phyloP scores from a whole-genome alignment of 176 grass and related monocot genomes.

The Musa acuminata region DNA sequence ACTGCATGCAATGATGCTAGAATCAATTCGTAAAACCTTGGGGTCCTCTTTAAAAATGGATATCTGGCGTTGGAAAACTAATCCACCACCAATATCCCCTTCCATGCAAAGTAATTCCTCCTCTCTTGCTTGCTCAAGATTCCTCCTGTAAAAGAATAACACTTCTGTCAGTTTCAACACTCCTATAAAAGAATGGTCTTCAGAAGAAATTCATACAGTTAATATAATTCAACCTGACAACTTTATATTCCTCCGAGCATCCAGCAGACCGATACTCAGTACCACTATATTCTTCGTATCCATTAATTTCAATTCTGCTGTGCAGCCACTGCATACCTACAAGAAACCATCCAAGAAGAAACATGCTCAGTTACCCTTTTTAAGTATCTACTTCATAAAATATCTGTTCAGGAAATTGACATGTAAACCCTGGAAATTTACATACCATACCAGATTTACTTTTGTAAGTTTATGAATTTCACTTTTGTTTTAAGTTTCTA shows the following conservation, averaged over 20 bases:
- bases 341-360: constrained; percentile 12
- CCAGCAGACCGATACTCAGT: constrained; percentile 93
- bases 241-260: constrained; percentile 78
- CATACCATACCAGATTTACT: not conserved
- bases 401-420: no score
- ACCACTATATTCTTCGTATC: constrained; percentile 90
- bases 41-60: constrained; percentile 57
- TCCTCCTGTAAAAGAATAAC: constrained; percentile 32
- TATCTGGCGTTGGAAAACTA: constrained; percentile 67
- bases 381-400: not conserved
- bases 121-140: constrained; percentile 68
- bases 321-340: constrained; percentile 90
- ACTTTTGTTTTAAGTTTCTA: no score
- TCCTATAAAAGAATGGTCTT: not conserved
- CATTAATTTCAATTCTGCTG: constrained; percentile 75
- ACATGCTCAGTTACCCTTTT: not conserved
- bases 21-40: constrained; percentile 57
- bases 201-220: not conserved
- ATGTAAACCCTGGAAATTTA: no score
- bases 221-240: constrained; percentile 37
- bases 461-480: not conserved
- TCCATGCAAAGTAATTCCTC: constrained; percentile 82
- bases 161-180: not conserved
- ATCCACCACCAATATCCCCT: constrained; percentile 84
- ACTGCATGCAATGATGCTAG: constrained; percentile 71